Evolutionary conservation across 805 yeast species (phyloP).

Genomic region (Ogataea glucozyma): DNA sequence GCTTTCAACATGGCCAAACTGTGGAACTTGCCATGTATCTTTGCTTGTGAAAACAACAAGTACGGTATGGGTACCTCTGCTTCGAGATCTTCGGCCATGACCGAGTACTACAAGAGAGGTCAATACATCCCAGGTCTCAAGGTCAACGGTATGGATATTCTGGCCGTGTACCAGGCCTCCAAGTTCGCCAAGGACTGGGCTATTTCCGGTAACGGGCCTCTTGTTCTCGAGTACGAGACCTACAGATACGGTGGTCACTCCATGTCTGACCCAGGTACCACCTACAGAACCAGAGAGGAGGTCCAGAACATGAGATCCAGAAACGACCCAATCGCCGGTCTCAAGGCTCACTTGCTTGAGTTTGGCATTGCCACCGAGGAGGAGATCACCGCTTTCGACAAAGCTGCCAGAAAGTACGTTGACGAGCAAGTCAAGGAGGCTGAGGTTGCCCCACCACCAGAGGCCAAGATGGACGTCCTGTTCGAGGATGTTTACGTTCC

Average conservation of each 20-base stretch:
- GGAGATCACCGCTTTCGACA: constrained; percentile 91
- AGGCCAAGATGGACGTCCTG: constrained; percentile 89
- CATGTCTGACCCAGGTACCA: constrained; percentile 99
- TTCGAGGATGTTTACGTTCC: constrained; percentile 96
- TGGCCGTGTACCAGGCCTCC: constrained; percentile 94
- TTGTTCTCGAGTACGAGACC: constrained; percentile 95
- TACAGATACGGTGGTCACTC: constrained; percentile 99
- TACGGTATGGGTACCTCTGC: constrained; percentile 99
- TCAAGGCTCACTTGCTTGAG: constrained; percentile 83
- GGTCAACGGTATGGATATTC: constrained; percentile 97
- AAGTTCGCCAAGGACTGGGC: constrained; percentile 97
- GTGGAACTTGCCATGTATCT: constrained; percentile 93
- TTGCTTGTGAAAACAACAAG: constrained; percentile 98
- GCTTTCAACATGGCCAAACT: constrained; percentile 98
- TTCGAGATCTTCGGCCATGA: constrained; percentile 92
- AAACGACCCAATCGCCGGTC: constrained; percentile 96
- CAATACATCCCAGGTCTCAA: constrained; percentile 98
- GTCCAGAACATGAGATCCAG: constrained; percentile 99
- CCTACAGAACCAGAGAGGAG: constrained; percentile 99
- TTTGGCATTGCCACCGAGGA: constrained; percentile 87
- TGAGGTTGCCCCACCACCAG: constrained; percentile 92
- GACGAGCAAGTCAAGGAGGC: constrained; percentile 94
- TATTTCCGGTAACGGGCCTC: constrained; percentile 90
- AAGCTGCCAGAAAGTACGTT: constrained; percentile 93
- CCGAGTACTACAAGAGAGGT: constrained; percentile 98